These are phyloP conservation scores for Fomitopsis pulvina DNA, from an alignment of 768 basidiomycete genomes.

Conservation along the genomic window DNA sequence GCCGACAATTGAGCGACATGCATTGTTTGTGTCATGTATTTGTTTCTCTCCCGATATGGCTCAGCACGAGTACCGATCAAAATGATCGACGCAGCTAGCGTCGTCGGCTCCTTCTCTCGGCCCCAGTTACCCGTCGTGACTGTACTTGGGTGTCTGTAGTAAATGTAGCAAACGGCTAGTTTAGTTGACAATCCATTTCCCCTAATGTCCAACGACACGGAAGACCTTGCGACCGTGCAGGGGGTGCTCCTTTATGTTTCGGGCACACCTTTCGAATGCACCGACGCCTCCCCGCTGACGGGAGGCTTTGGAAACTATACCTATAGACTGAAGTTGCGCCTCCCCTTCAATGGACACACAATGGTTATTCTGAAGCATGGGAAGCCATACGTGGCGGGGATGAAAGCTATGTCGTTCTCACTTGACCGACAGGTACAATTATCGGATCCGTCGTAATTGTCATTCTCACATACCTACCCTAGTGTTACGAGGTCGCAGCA, in stretches of 20 bases:
- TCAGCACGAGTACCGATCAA: too few relatives aligned
- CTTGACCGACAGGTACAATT: slow-evolving; percentile 52
- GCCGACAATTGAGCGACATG: too few relatives aligned
- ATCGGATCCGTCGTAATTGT: neutral
- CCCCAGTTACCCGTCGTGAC: too few relatives aligned
- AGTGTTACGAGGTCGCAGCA: slow-evolving; percentile 44
- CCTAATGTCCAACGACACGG: too few relatives aligned
- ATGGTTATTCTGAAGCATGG: slow-evolving; percentile 58
- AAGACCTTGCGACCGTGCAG: slow-evolving; percentile 23
- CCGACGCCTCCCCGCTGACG: slow-evolving; percentile 31
- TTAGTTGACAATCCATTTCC: too few relatives aligned
- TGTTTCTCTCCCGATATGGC: too few relatives aligned
- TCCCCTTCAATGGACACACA: slow-evolving; percentile 32
- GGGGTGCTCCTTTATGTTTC: slow-evolving; percentile 38
- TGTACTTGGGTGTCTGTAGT: too few relatives aligned
- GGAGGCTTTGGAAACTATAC: slow-evolving; percentile 53
- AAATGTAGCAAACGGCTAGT: too few relatives aligned
- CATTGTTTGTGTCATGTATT: too few relatives aligned
- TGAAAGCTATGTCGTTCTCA: slow-evolving; percentile 24
- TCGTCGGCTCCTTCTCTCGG: too few relatives aligned
- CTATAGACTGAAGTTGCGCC: slow-evolving; percentile 44
- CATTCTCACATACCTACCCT: slow-evolving; percentile 9
- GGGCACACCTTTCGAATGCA: slow-evolving; percentile 40
- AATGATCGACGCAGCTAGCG: too few relatives aligned
- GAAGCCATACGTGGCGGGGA: slow-evolving; percentile 25